A percentile compares a stretch with the other conserved stretches of the same genome.
These are phyloP conservation scores for Penicillium fuscoglaucum DNA, from an alignment of 2,329 filamentous ascomycete genomes.

Conservation along the genomic window DNA sequence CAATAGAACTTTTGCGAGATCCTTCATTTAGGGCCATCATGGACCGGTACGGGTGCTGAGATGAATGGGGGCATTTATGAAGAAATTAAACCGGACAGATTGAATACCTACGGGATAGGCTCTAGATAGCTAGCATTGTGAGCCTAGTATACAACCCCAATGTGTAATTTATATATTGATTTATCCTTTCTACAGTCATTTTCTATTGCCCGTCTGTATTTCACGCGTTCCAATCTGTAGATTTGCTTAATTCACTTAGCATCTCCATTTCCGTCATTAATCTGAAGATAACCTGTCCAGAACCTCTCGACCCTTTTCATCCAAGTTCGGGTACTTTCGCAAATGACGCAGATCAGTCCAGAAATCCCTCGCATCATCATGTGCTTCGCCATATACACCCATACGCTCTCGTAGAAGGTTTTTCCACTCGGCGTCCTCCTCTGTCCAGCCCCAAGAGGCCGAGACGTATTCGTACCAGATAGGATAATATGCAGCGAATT, in stretches of 20 bases:
- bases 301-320: background rate
- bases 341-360: background rate
- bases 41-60: conserved; percentile 30
- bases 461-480: background rate
- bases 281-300: background rate
- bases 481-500: background rate
- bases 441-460: background rate
- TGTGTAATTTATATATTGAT: too few relatives aligned
- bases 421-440: background rate
- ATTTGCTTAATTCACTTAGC: too few relatives aligned
- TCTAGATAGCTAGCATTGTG: too few relatives aligned
- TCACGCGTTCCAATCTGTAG: too few relatives aligned
- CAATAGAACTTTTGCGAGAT: conserved; percentile 30
- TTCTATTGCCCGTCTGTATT: too few relatives aligned
- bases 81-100: too few relatives aligned
- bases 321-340: background rate
- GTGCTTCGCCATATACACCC: background rate
- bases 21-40: conserved; percentile 32
- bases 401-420: background rate
- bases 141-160: too few relatives aligned
- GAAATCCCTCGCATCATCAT: background rate
- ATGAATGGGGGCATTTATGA: too few relatives aligned
- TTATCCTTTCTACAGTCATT: too few relatives aligned
- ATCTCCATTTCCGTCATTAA: background rate
- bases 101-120: too few relatives aligned